Conservation (phyloP, 2,329 filamentous ascomycete species). For the Thermoascus crustaceus region DNA sequence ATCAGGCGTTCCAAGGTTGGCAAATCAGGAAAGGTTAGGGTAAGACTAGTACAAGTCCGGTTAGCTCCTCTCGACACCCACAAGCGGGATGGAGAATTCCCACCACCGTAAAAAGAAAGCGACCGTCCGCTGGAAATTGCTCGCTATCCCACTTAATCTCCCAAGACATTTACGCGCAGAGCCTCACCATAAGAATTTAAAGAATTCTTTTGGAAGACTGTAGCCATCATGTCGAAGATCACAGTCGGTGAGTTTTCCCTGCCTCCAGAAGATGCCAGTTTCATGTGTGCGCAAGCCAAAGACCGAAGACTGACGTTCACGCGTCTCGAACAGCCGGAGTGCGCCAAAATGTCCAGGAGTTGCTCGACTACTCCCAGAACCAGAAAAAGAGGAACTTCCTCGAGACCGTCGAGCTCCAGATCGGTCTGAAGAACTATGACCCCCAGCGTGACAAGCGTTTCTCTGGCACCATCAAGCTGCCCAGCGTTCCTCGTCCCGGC, state of each 20-base stretch:
- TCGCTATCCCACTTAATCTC: constrained; percentile 16
- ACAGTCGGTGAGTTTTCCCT: constrained; percentile 43
- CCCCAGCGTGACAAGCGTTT: constrained; percentile 99
- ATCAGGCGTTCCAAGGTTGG: no score
- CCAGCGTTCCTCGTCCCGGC: constrained; percentile 80
- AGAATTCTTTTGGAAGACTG: constrained; percentile 77
- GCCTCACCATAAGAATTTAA: constrained; percentile 65
- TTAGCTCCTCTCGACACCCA: constrained; percentile 18
- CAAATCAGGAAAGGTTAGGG: constrained; percentile 17
- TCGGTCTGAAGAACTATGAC: constrained; percentile 98
- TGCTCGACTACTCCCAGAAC: constrained; percentile 90
- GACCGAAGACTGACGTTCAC: constrained; percentile 7
- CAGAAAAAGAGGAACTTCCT: constrained; percentile 98
- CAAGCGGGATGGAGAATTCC: constrained; percentile 32
- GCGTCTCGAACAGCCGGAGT: constrained; percentile 61
- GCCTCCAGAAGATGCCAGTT: no score
- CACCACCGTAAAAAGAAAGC: constrained; percentile 11
- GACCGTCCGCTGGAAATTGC: constrained; percentile 15
- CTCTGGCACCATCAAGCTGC: constrained; percentile 96
- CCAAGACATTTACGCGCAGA: constrained; percentile 38
- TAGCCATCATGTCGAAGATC: constrained; percentile 52
- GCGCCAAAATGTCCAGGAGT: constrained; percentile 84
- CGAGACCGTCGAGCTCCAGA: constrained; percentile 75
- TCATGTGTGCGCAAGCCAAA: neutral
- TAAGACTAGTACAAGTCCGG: constrained; percentile 12